These are phyloP conservation scores for Polytrichum commune DNA, from an alignment of 225 moss, liverwort and hornwort species.

Conservation along the genomic window DNA sequence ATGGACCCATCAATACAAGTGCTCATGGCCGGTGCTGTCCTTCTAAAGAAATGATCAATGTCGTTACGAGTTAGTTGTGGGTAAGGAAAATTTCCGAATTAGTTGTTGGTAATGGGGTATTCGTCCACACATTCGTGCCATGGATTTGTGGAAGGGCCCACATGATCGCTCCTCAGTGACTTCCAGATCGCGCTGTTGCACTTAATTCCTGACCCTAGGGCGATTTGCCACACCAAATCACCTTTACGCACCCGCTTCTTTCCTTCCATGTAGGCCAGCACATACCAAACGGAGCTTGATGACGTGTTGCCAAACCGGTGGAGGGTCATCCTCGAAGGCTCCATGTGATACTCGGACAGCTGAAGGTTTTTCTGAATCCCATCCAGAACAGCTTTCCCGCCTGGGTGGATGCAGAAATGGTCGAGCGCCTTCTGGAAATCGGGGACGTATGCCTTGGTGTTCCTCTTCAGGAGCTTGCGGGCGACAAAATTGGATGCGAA, in stretches of 20 bases:
- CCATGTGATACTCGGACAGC: conserved; percentile 33
- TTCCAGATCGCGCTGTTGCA: conserved; percentile 51
- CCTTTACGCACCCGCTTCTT: conserved; percentile 24
- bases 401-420: conserved; percentile 53
- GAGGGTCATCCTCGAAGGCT: conserved; percentile 33
- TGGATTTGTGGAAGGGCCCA: conserved; percentile 12
- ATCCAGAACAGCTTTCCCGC: conserved; percentile 46
- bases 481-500: conserved; percentile 19
- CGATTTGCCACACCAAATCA: conserved; percentile 41
- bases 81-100: neutral
- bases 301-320: conserved; percentile 44
- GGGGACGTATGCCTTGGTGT: conserved; percentile 27
- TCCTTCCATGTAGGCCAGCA: conserved; percentile 46
- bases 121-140: conserved; percentile 29
- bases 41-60: neutral
- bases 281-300: conserved; percentile 42
- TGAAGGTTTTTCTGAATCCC: conserved; percentile 32
- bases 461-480: conserved; percentile 16
- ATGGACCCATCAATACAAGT: conserved; percentile 27
- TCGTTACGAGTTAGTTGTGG: neutral
- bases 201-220: conserved; percentile 41
- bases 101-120: conserved; percentile 16
- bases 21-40: neutral
- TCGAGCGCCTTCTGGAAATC: conserved; percentile 27
- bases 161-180: conserved; percentile 15